Percentiles rank a stretch among this genome's conserved stretches.
Evolutionary conservation across 2,329 filamentous ascomycete species (phyloP).

Genomic region (Penicillium sp.): DNA sequence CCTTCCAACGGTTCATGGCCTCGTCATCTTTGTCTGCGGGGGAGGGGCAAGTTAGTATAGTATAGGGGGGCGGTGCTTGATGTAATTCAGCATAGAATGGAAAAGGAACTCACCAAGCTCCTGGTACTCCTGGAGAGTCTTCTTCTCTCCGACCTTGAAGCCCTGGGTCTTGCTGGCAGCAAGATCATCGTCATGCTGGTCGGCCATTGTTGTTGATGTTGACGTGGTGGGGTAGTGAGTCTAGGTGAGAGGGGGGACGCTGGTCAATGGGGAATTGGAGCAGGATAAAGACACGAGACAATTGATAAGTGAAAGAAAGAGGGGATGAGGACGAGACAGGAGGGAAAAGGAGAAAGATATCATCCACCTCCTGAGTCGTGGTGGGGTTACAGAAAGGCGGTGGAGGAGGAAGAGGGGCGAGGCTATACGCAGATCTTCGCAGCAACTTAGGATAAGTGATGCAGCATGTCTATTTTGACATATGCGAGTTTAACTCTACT

Average conservation of each 20-base stretch:
- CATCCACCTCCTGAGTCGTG: conserved; percentile 17
- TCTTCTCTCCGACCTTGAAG: conserved; percentile 98
- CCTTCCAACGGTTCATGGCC: conserved; percentile 94
- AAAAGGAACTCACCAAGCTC: conserved; percentile 70
- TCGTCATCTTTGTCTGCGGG: conserved; percentile 67
- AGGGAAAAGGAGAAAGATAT: conserved; percentile 4
- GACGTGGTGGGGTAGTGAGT: conserved; percentile 16
- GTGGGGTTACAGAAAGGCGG: conserved; percentile 31
- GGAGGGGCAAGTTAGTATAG: conserved; percentile 20
- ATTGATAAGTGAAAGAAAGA: conserved; percentile 3
- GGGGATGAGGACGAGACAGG: conserved; percentile 5
- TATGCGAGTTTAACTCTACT: conserved; percentile 11
- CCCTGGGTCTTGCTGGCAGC: conserved; percentile 83
- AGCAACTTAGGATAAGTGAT: neutral
- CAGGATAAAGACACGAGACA: neutral
- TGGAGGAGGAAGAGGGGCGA: conserved; percentile 27
- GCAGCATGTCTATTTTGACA: neutral
- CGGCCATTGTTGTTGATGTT: conserved; percentile 53
- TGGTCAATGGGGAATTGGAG: conserved; percentile 1
- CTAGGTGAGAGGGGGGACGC: conserved; percentile 1
- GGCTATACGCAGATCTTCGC: conserved; percentile 22
- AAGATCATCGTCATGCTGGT: conserved; percentile 71
- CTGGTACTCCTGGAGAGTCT: conserved; percentile 90
- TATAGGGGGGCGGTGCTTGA: neutral
- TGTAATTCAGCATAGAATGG: neutral